Conservation (phyloP, 2,329 filamentous ascomycete species). For the Venturia aucupariae region DNA sequence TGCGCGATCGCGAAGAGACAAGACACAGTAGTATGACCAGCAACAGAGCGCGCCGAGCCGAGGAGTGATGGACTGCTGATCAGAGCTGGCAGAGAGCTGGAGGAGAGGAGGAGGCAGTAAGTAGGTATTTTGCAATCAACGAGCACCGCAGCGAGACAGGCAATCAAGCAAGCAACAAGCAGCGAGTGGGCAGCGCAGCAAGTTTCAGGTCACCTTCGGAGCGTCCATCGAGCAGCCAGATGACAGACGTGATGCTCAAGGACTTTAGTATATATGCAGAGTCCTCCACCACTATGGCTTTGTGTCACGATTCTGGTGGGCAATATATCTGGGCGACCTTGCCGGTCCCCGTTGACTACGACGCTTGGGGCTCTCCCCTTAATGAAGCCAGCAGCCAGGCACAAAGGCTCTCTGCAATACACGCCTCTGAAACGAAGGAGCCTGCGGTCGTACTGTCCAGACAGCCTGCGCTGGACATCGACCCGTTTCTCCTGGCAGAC, state of each 20-base stretch:
- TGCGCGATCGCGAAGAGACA: background rate
- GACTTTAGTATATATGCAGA: constrained; percentile 29
- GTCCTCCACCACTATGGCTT: constrained; percentile 23
- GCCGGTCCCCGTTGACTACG: constrained; percentile 22
- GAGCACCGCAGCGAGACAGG: background rate
- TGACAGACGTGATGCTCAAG: constrained; percentile 20
- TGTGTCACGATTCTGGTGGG: constrained; percentile 17
- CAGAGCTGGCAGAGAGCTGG: background rate
- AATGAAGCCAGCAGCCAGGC: constrained; percentile 27
- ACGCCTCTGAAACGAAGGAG: constrained; percentile 27
- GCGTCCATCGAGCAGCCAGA: constrained; percentile 23
- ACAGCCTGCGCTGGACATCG: constrained; percentile 12
- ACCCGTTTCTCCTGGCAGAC: constrained; percentile 26
- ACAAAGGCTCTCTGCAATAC: constrained; percentile 29
- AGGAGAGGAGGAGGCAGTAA: background rate
- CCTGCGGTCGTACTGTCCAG: constrained; percentile 26
- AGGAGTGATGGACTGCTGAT: constrained; percentile 9
- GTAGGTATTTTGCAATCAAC: background rate
- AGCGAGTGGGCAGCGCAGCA: constrained; percentile 16
- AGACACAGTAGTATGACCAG: background rate
- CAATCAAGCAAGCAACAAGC: constrained; percentile 11
- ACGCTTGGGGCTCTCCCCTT: constrained; percentile 23
- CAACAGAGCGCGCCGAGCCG: background rate
- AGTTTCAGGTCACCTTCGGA: constrained; percentile 23
- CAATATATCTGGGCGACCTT: constrained; percentile 32